Percentiles rank a stretch among this genome's conserved stretches.
phyloP scores from a whole-genome alignment of 2,329 filamentous ascomycete species.

The Exophiala spinifera region DNA sequence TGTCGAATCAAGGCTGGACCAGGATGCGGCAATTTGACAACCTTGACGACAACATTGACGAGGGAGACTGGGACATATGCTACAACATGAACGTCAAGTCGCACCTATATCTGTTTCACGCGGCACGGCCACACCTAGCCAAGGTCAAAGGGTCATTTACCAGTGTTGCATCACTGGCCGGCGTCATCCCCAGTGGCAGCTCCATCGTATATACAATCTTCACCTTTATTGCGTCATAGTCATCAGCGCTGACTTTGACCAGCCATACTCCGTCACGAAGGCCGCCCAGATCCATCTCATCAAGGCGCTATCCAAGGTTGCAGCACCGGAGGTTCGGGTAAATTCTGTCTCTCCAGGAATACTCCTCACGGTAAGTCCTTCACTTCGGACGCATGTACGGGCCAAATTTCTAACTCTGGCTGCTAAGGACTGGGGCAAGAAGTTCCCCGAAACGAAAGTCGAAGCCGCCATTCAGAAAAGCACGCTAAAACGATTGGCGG shows the following conservation, averaged over 20 bases:
- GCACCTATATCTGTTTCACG: constrained; percentile 58
- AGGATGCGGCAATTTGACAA: constrained; percentile 34
- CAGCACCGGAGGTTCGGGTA: constrained; percentile 60
- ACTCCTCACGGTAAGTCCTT: too few relatives aligned
- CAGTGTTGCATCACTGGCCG: constrained; percentile 62
- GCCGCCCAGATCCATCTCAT: constrained; percentile 68
- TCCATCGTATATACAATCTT: constrained; percentile 68
- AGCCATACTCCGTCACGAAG: constrained; percentile 68
- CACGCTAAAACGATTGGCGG: too few relatives aligned
- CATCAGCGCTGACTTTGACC: too few relatives aligned
- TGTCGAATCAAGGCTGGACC: constrained; percentile 42
- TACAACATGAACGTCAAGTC: constrained; percentile 62
- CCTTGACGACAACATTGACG: constrained; percentile 30
- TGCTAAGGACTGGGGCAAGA: constrained; percentile 53
- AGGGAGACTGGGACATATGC: constrained; percentile 58
- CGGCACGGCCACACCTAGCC: constrained; percentile 50
- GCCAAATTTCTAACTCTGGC: too few relatives aligned
- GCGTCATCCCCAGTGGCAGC: constrained; percentile 62
- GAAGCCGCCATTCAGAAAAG: constrained; percentile 25
- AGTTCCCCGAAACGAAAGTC: constrained; percentile 28
- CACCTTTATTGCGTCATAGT: too few relatives aligned
- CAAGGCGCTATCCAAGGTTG: constrained; percentile 61
- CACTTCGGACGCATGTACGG: too few relatives aligned
- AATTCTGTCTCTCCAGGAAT: constrained; percentile 65
- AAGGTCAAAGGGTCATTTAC: constrained; percentile 57